Evolutionary conservation across 2,329 filamentous ascomycete species (phyloP).

Genomic region (Alternaria gansuensis): DNA sequence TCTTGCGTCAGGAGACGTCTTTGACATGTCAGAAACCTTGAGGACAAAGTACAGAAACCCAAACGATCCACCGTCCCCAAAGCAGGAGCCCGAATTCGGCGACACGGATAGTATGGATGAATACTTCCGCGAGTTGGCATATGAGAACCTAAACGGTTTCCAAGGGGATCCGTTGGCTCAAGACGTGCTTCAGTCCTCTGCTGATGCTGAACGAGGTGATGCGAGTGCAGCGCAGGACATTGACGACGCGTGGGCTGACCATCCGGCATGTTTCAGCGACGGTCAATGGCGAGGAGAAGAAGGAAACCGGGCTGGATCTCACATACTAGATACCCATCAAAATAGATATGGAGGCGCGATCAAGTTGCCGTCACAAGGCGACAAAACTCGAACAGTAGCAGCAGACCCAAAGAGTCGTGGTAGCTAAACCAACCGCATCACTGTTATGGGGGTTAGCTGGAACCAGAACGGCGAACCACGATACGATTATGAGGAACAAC

Average conservation of each 20-base stretch:
- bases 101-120: constrained; percentile 4
- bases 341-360: too few relatives aligned
- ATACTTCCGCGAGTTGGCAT: background rate
- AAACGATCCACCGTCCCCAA: background rate
- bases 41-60: constrained; percentile 12
- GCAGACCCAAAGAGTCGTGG: too few relatives aligned
- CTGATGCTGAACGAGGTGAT: background rate
- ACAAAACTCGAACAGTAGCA: too few relatives aligned
- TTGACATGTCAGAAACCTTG: constrained; percentile 17
- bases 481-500: background rate
- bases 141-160: background rate
- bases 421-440: too few relatives aligned
- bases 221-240: background rate
- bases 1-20: constrained; percentile 4
- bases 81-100: constrained; percentile 3
- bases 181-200: background rate
- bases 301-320: background rate
- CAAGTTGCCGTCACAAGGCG: too few relatives aligned
- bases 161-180: background rate
- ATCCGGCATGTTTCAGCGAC: background rate
- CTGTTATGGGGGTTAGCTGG: background rate
- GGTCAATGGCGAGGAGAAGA: background rate
- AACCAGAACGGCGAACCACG: background rate
- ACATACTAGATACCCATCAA: background rate
- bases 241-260: background rate